Conservation (phyloP, 768 basidiomycete species). For the Scleroderma bovista region DNA sequence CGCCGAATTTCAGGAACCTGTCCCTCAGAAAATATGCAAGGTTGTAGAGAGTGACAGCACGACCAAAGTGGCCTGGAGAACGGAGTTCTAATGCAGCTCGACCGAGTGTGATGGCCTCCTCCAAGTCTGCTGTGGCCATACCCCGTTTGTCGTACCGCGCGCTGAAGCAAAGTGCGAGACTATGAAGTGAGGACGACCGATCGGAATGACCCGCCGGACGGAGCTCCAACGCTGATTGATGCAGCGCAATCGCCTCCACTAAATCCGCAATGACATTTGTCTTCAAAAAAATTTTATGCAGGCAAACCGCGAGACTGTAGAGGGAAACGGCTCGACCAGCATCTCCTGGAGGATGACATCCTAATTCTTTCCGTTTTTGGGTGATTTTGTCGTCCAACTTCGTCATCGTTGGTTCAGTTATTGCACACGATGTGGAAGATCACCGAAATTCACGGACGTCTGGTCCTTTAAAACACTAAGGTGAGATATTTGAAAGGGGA, state of each 20-base stretch:
- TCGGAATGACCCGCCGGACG: not conserved
- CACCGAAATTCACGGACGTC: no score
- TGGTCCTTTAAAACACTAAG: no score
- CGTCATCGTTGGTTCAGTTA: no score
- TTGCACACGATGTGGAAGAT: no score
- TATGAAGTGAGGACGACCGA: not conserved
- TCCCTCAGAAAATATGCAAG: not conserved
- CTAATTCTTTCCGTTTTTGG: not conserved
- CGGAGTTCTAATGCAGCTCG: not conserved
- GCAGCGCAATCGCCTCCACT: not conserved
- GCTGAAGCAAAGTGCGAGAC: not conserved
- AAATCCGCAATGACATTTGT: not conserved
- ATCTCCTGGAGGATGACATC: not conserved
- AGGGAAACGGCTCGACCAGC: not conserved
- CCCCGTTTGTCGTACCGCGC: not conserved
- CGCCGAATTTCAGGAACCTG: conserved; percentile 23
- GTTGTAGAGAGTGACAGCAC: not conserved
- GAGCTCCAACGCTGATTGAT: not conserved
- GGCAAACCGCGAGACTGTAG: conserved; percentile 15
- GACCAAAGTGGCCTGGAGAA: not conserved
- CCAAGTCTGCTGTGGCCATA: not conserved
- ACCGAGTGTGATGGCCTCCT: not conserved
- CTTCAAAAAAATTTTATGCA: conserved; percentile 12
- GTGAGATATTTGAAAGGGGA: no score
- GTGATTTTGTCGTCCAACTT: not conserved